phyloP scores from a whole-genome alignment of 208 protist species.

The Acanthamoeba castellanii region DNA sequence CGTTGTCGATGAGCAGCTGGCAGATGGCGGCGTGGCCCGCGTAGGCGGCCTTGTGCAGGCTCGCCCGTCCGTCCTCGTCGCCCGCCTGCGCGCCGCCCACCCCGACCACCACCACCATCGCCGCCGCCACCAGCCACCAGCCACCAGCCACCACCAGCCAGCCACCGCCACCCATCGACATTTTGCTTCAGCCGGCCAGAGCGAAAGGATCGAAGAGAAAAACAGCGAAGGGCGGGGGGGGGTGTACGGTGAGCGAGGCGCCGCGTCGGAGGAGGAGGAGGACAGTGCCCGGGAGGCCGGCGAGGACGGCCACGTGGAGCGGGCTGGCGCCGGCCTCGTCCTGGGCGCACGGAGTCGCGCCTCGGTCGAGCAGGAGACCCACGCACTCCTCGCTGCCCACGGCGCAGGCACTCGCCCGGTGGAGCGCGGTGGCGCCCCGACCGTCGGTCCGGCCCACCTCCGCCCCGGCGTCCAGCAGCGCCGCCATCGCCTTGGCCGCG shows the following conservation, averaged over 20 bases:
- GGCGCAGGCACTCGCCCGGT: not conserved
- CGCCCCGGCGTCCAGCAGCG: not conserved
- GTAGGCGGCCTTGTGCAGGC: slow-evolving; percentile 31
- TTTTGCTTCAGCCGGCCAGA: too few species aligned
- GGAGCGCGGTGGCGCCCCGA: not conserved
- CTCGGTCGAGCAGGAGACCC: not conserved
- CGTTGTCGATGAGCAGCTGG: not conserved
- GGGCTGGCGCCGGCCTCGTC: not conserved
- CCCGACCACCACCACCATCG: too few species aligned
- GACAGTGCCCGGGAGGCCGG: not conserved
- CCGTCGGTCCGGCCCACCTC: not conserved
- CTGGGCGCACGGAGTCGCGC: not conserved
- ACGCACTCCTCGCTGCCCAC: not conserved
- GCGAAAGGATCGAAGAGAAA: too few species aligned
- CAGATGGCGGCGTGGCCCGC: slow-evolving; percentile 9
- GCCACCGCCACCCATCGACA: too few species aligned
- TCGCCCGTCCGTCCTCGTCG: not conserved
- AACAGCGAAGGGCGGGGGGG: too few species aligned
- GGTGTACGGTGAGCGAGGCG: not conserved
- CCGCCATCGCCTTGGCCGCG: not conserved
- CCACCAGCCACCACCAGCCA: too few species aligned
- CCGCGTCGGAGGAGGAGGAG: not conserved
- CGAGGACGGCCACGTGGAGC: slow-evolving; percentile 13
- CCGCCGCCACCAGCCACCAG: too few species aligned
- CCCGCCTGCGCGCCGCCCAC: not conserved